Conservation (phyloP, 139 green algal species). For the Asterochloris erici region DNA sequence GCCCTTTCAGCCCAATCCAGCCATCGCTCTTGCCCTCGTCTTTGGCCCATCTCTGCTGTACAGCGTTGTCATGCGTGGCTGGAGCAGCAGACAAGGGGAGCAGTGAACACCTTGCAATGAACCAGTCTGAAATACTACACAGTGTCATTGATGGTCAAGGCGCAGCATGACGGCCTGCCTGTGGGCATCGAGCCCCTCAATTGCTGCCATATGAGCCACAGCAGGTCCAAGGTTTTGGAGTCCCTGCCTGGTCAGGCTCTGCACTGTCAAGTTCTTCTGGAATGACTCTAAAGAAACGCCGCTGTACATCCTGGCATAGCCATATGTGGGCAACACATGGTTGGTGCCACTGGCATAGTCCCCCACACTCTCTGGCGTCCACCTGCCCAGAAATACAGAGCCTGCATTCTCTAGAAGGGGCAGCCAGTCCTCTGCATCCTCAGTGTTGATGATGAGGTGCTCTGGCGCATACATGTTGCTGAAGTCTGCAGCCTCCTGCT, state of each 20-base stretch:
- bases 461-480: slow-evolving; percentile 96
- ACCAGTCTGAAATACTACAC: background rate
- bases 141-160: slow-evolving; percentile 29
- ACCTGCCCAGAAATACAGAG: slow-evolving; percentile 90
- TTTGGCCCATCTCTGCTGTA: slow-evolving; percentile 25
- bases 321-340: slow-evolving; percentile 97
- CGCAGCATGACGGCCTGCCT: slow-evolving; percentile 87
- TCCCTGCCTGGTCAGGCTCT: slow-evolving; percentile 75
- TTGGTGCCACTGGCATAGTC: slow-evolving; percentile 99
- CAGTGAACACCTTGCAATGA: background rate
- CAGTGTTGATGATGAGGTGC: slow-evolving; percentile 96
- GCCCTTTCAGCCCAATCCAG: slow-evolving; percentile 46
- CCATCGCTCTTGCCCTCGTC: slow-evolving; percentile 39
- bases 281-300: slow-evolving; percentile 95
- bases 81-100: background rate
- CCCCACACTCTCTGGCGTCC: slow-evolving; percentile 94
- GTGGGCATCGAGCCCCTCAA: slow-evolving; percentile 96
- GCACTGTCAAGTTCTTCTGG: slow-evolving; percentile 98
- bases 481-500: slow-evolving; percentile 76
- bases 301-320: slow-evolving; percentile 97
- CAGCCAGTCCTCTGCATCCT: slow-evolving; percentile 86
- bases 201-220: slow-evolving; percentile 92
- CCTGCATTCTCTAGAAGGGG: slow-evolving; percentile 85
- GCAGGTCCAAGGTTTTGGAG: slow-evolving; percentile 76
- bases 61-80: background rate